Conservation (phyloP, 78 protist genomes). For the slime mould (Dictyostelium discoideum) region DNA sequence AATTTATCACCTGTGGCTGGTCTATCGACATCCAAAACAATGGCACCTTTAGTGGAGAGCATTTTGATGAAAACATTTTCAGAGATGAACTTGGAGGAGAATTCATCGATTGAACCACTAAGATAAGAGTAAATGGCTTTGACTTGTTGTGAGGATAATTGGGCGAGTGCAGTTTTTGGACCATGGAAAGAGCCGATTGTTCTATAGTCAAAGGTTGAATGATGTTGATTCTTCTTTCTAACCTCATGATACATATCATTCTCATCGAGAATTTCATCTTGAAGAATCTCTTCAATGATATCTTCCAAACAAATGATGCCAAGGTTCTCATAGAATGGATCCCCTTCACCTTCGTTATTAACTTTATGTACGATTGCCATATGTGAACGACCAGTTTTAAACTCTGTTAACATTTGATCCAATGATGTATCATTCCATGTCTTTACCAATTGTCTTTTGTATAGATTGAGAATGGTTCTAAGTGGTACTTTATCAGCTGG, state of each 20-base stretch:
- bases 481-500: conserved; percentile 90
- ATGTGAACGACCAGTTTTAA: conserved; percentile 88
- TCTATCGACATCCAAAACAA: conserved; percentile 28
- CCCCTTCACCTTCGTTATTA: conserved; percentile 83
- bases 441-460: conserved; percentile 76
- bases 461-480: conserved; percentile 52
- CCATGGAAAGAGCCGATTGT: conserved; percentile 59
- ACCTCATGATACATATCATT: conserved; percentile 74
- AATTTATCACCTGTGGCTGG: conserved; percentile 6
- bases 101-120: conserved; percentile 52
- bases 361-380: conserved; percentile 86
- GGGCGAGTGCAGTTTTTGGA: not conserved
- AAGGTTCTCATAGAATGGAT: conserved; percentile 89
- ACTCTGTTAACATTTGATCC: conserved; percentile 81
- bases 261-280: conserved; percentile 93
- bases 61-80: conserved; percentile 34
- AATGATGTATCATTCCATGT: conserved; percentile 80
- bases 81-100: conserved; percentile 38
- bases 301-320: conserved; percentile 96
- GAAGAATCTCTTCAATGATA: conserved; percentile 90
- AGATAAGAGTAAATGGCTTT: conserved; percentile 53
- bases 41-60: conserved; percentile 34
- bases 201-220: conserved; percentile 44
- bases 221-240: conserved; percentile 16
- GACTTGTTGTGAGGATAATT: conserved; percentile 49